Conservation (phyloP, 805 yeast species). For the Wickerhamomyces silvicola region DNA sequence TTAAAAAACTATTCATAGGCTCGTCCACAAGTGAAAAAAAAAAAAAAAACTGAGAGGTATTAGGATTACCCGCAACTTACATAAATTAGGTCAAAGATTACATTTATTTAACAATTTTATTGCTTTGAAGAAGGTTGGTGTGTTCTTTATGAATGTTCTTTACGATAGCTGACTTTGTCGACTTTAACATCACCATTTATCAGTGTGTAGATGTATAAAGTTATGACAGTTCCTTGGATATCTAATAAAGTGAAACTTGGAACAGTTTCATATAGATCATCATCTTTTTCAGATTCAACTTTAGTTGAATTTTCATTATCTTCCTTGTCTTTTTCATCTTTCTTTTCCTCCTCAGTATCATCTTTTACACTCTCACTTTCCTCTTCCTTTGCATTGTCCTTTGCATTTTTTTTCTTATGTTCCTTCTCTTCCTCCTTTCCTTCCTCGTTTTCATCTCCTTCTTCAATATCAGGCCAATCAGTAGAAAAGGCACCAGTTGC, state of each 20-base stretch:
- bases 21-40: too few species aligned
- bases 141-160: conserved; percentile 28
- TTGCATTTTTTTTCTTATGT: conserved; percentile 2
- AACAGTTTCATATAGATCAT: conserved; percentile 25
- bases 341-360: conserved; percentile 11
- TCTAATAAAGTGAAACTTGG: conserved; percentile 91
- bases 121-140: too few species aligned
- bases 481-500: conserved; percentile 86
- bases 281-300: too few species aligned
- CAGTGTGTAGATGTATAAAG: conserved; percentile 78
- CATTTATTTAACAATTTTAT: too few species aligned
- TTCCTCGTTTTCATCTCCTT: conserved; percentile 29
- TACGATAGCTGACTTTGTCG: conserved; percentile 71
- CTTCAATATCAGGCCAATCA: conserved; percentile 54
- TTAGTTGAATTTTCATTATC: conserved; percentile 20
- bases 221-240: conserved; percentile 71
- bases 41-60: too few species aligned
- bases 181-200: conserved; percentile 82
- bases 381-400: conserved; percentile 4
- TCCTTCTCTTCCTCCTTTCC: conserved; percentile 13
- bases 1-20: too few species aligned
- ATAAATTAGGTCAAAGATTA: too few species aligned
- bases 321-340: conserved; percentile 13
- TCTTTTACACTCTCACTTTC: conserved; percentile 5
- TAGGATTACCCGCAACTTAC: too few species aligned